Base-by-base conservation (phyloP, 2,329 filamentous ascomycete species). In the Pleomassaria siparia region DNA sequence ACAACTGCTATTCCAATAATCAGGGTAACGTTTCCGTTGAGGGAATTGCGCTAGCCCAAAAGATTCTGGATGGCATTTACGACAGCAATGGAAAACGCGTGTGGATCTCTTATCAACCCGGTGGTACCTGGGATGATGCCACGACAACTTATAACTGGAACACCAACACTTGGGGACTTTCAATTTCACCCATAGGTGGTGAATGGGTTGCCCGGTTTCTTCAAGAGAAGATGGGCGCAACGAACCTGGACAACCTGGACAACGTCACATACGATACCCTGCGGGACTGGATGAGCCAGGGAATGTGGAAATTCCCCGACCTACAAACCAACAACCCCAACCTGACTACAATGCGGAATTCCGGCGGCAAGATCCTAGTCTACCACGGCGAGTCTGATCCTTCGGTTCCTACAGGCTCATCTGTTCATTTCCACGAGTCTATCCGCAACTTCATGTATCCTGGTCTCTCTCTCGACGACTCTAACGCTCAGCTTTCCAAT, bases 231-330 rank as follows among this genome's bases (percentile, higher is more conserved):
- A 60, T 20, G 16, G n/a, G n/a, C n/a, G n/a, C n/a, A n/a, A n/a
- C n/a, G n/a, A n/a, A n/a, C n/a, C n/a, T 75, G 0, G 52, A 56
- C 30, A 59, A 60, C 25, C 48, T 57, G 2, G 25, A 47, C 16
- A 52, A 60, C 65, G 74, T 82, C 21, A 81, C 79, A 15, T 83
- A 82, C 62, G 79, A 83, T 58, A 82, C 76, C 0, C 71, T 83
- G 4, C 71, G 73, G n/a, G 71, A 73, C 13, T 83, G 78, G 78
- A 83, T 82, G 71, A 32, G 13, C n/a, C n/a, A n/a, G n/a, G n/a
- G n/a, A n/a, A n/a, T n/a, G n/a, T n/a, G n/a, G n/a, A n/a, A n/a
- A n/a, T n/a, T n/a, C n/a, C n/a, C n/a, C n/a, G n/a, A n/a, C n/a
- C n/a, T n/a, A n/a, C n/a, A n/a, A n/a, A n/a, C n/a, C n/a, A n/a